Conservation (phyloP, 139 green algal species). For the Edaphochlamys debaryana region DNA sequence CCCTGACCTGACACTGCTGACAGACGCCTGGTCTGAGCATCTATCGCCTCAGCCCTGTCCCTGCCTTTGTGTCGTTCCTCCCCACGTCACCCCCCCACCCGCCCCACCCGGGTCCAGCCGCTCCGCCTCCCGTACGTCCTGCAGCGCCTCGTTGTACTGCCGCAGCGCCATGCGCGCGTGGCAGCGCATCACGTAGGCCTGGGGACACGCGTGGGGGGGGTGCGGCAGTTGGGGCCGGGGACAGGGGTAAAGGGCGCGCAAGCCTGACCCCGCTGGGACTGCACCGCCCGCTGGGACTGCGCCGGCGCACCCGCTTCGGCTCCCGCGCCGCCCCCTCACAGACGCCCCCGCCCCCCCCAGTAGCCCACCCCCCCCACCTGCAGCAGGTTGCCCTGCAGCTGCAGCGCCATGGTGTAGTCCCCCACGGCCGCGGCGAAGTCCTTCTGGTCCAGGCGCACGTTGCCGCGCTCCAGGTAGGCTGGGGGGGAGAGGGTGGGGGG, state of each 20-base stretch:
- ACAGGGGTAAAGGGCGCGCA: no score
- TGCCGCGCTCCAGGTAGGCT: conserved; percentile 43
- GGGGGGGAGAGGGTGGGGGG: background rate
- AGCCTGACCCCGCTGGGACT: no score
- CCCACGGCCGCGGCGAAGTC: conserved; percentile 11
- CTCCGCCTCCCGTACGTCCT: conserved; percentile 33
- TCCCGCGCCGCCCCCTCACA: background rate
- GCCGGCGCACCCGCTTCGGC: no score
- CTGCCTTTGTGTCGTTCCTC: no score
- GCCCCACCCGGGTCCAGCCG: conserved; percentile 24
- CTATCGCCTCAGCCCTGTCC: no score
- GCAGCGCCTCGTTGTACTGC: conserved; percentile 20
- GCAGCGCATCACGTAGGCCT: conserved; percentile 38
- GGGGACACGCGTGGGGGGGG: background rate
- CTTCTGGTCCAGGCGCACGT: conserved; percentile 18
- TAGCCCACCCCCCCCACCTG: conserved; percentile 5
- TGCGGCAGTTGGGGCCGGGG: background rate
- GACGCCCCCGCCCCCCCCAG: background rate
- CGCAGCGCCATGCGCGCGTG: conserved; percentile 28
- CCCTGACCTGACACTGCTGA: no score
- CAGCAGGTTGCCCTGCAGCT: conserved; percentile 47
- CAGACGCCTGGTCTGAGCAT: no score
- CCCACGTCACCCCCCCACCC: no score
- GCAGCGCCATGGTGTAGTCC: conserved; percentile 33
- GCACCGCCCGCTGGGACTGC: no score